Evolutionary conservation across 108 stramenopile genomes (phyloP).

Genomic region (Cyclotella baltica): DNA sequence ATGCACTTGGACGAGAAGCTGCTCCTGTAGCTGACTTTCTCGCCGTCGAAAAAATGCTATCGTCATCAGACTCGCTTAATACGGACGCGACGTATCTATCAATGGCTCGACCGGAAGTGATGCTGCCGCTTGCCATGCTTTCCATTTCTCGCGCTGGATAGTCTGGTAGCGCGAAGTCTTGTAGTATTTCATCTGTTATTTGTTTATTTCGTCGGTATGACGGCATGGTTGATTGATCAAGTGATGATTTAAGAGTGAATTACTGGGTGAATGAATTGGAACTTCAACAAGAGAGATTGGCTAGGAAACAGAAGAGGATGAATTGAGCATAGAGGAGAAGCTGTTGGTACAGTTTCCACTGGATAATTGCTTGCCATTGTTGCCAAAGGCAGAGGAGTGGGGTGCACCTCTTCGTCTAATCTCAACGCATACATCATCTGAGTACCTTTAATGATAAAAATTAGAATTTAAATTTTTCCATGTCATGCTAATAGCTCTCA

Average conservation of each 20-base stretch:
- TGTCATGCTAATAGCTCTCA: no score
- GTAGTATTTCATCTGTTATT: conserved; percentile 23
- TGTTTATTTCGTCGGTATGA: conserved; percentile 28
- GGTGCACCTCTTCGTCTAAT: no score
- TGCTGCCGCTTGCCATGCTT: conserved; percentile 18
- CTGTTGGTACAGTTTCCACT: no score
- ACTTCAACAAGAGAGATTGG: no score
- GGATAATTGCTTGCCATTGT: no score
- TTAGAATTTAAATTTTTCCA: no score
- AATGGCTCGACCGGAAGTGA: conserved; percentile 39
- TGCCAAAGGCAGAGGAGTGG: no score
- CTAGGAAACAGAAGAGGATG: no score
- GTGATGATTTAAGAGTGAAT: not conserved
- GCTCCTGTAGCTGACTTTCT: conserved; percentile 10
- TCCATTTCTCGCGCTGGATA: conserved; percentile 11
- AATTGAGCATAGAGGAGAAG: no score
- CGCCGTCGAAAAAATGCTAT: conserved; percentile 21
- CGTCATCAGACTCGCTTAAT: conserved; percentile 27
- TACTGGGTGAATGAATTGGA: not conserved
- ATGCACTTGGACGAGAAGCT: not conserved
- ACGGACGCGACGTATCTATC: conserved; percentile 50
- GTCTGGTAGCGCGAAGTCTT: conserved; percentile 27
- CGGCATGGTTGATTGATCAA: conserved; percentile 9
- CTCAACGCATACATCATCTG: no score
- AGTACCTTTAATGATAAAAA: no score